A percentile compares a stretch with the other conserved stretches of the same genome.
phyloP scores from a whole-genome alignment of 2,329 filamentous ascomycete species.

The Claviceps fusiformis region DNA sequence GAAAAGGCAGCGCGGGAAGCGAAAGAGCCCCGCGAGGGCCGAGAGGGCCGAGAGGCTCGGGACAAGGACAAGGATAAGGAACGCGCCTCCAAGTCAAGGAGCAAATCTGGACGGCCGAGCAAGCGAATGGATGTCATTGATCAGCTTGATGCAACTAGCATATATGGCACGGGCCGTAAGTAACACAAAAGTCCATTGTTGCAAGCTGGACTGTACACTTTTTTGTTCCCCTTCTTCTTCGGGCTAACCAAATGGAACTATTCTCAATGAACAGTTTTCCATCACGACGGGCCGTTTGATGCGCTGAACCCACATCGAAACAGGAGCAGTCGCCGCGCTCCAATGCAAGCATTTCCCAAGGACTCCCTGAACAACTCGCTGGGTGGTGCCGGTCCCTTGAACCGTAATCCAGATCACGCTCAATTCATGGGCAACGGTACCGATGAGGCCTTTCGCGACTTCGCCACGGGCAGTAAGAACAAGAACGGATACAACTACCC shows the following conservation, averaged over 20 bases:
- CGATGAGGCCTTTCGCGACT: constrained; percentile 81
- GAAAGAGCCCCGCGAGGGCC: constrained; percentile 18
- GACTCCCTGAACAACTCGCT: constrained; percentile 86
- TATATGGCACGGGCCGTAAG: constrained; percentile 84
- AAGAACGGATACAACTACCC: constrained; percentile 15
- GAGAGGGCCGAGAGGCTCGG: constrained; percentile 31
- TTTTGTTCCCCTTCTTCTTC: neutral
- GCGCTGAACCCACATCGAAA: constrained; percentile 93
- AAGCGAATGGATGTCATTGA: constrained; percentile 77
- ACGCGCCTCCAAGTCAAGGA: constrained; percentile 26
- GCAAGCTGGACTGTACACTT: neutral
- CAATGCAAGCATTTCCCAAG: constrained; percentile 92
- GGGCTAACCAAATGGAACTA: neutral
- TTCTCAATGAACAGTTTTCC: constrained; percentile 53
- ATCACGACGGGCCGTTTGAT: constrained; percentile 95
- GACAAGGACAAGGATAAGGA: constrained; percentile 16
- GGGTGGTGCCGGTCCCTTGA: constrained; percentile 75
- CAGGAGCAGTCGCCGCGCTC: constrained; percentile 66
- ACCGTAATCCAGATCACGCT: constrained; percentile 68
- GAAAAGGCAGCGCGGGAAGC: constrained; percentile 10
- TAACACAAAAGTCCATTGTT: constrained; percentile 12
- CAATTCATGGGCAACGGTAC: constrained; percentile 71
- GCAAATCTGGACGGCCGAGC: constrained; percentile 33
- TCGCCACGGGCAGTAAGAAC: constrained; percentile 29
- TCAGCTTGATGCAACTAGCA: constrained; percentile 89